These are phyloP conservation scores for Solanum megistacrolobum DNA, from an alignment of 257 asterid species.

Conservation along the genomic window DNA sequence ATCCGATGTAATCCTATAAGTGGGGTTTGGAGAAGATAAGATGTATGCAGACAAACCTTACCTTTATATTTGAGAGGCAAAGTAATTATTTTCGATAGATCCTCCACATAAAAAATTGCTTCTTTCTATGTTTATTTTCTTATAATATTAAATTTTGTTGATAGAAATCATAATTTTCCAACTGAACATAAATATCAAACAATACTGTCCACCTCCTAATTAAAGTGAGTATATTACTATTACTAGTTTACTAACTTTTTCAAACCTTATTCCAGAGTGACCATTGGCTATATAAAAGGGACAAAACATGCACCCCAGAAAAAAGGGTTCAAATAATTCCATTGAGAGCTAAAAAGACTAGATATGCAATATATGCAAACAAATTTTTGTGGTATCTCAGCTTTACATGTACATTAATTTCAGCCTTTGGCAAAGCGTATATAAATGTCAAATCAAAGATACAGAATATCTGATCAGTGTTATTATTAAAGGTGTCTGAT, in stretches of 20 bases:
- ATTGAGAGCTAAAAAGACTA: conserved; percentile 6
- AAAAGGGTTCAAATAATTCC: conserved; percentile 14
- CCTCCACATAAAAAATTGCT: neutral
- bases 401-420: neutral
- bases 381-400: neutral
- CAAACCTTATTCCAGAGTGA: neutral
- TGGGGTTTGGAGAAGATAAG: fast-evolving
- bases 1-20: neutral
- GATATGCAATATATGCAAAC: neutral
- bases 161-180: neutral
- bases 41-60: fast-evolving
- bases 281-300: neutral
- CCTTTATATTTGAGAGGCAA: neutral
- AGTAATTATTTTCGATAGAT: neutral
- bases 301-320: conserved; percentile 2
- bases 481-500: neutral
- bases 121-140: neutral
- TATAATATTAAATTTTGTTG: neutral
- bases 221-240: neutral
- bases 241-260: neutral
- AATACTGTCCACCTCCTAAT: neutral
- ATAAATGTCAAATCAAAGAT: conserved; percentile 7
- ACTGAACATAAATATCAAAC: neutral
- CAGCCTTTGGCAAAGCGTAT: conserved; percentile 1
- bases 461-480: neutral